Evolutionary conservation across 2,329 filamentous ascomycete genomes (phyloP).

Genomic region (Fusarium sp.): DNA sequence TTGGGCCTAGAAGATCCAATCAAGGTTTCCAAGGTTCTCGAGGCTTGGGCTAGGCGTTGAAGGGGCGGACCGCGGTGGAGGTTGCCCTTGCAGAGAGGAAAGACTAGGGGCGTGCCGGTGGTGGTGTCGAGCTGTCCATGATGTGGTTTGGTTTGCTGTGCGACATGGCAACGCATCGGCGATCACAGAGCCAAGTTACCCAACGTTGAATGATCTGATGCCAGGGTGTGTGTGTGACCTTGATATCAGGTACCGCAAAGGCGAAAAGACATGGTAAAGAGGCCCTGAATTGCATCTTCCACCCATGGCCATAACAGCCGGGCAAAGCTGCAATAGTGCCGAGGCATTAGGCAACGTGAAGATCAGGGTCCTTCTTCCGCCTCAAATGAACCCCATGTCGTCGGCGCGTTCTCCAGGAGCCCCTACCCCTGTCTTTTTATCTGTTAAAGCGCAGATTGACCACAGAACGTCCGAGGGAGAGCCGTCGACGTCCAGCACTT

Average conservation of each 20-base stretch:
- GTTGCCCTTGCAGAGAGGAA: conserved; percentile 36
- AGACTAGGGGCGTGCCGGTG: conserved; percentile 30
- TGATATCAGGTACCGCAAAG: conserved; percentile 25
- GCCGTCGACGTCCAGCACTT: conserved; percentile 18
- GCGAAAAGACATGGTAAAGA: not conserved
- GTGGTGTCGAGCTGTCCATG: conserved; percentile 22
- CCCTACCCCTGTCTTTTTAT: conserved; percentile 20
- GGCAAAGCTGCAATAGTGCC: conserved; percentile 1
- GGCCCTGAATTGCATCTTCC: not conserved
- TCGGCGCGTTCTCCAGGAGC: conserved; percentile 6
- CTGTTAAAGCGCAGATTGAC: conserved; percentile 16
- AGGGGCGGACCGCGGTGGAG: conserved; percentile 39
- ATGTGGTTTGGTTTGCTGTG: conserved; percentile 9
- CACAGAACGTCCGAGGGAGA: conserved; percentile 33
- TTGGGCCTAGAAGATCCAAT: conserved; percentile 16
- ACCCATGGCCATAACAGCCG: not conserved
- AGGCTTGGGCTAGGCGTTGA: conserved; percentile 24
- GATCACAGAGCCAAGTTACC: conserved; percentile 29
- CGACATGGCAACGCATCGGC: conserved; percentile 5
- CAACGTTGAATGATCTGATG: conserved; percentile 36
- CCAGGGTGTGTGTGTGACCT: conserved; percentile 29
- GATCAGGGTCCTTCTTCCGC: conserved; percentile 27
- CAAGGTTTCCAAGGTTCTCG: conserved; percentile 16
- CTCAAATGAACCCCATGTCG: conserved; percentile 19
- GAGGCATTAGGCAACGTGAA: conserved; percentile 6